Evolutionary conservation across 1,139 yeast genomes (phyloP).

Genomic region (Yamadazyma friedrichii): DNA sequence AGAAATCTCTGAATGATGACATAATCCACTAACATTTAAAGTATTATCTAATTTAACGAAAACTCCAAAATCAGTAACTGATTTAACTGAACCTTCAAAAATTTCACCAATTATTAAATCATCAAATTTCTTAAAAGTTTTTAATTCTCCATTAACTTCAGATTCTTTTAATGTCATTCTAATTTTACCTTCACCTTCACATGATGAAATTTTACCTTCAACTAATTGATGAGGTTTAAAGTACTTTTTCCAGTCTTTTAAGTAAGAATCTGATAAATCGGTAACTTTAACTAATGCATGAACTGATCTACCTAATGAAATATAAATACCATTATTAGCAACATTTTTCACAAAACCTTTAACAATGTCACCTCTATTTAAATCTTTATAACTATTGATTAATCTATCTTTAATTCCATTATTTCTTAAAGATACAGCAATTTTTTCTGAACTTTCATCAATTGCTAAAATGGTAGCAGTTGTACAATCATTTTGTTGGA

Average conservation of each 20-base stretch:
- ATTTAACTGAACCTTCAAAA: constrained; percentile 76
- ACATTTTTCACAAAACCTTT: constrained; percentile 78
- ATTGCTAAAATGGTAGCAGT: constrained; percentile 59
- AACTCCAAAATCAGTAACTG: constrained; percentile 86
- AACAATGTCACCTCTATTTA: constrained; percentile 68
- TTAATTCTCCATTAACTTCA: constrained; percentile 69
- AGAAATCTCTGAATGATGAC: constrained; percentile 84
- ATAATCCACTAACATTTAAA: constrained; percentile 74
- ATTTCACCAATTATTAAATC: constrained; percentile 71
- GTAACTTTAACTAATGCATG: constrained; percentile 80
- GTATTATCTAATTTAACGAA: constrained; percentile 81
- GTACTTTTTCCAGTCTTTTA: constrained; percentile 85
- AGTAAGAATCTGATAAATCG: constrained; percentile 76
- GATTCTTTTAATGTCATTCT: constrained; percentile 80
- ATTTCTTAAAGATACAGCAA: constrained; percentile 64
- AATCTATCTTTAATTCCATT: constrained; percentile 52
- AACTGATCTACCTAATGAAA: constrained; percentile 68
- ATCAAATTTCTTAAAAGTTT: constrained; percentile 54
- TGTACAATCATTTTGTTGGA: constrained; percentile 55
- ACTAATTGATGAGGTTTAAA: constrained; percentile 72
- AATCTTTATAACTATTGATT: constrained; percentile 51
- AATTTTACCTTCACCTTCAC: constrained; percentile 64
- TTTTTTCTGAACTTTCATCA: constrained; percentile 55
- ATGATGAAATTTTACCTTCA: constrained; percentile 67
- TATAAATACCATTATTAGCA: constrained; percentile 75